These are phyloP conservation scores for Nitzschia putrida DNA, from an alignment of 108 stramenopile genomes.

Conservation along the genomic window DNA sequence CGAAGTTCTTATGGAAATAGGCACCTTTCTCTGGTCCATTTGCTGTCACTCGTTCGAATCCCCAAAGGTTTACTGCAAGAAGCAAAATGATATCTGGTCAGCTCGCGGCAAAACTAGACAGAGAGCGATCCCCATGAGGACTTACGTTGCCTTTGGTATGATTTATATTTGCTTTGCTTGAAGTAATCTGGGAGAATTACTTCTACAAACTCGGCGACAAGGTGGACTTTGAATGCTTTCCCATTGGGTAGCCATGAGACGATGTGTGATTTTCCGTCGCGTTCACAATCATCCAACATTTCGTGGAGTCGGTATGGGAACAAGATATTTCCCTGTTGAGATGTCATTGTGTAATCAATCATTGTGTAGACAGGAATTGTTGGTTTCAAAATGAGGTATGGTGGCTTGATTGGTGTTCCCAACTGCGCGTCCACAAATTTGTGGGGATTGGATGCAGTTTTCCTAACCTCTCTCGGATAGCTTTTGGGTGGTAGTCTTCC, in stretches of 20 bases:
- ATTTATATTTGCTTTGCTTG: slow-evolving; percentile 43
- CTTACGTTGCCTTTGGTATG: slow-evolving; percentile 37
- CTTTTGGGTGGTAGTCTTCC: too few relatives aligned
- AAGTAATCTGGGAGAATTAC: slow-evolving; percentile 31
- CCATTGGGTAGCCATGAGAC: slow-evolving; percentile 38
- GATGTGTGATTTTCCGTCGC: slow-evolving; percentile 5
- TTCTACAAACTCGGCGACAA: slow-evolving; percentile 14
- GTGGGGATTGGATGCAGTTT: too few relatives aligned
- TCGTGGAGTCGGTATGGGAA: slow-evolving; percentile 33
- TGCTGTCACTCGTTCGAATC: slow-evolving; percentile 41
- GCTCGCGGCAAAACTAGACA: not conserved
- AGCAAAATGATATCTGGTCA: too few relatives aligned
- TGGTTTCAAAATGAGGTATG: too few relatives aligned
- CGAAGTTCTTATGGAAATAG: slow-evolving; percentile 59
- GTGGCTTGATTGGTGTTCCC: too few relatives aligned
- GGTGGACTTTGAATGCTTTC: slow-evolving; percentile 34
- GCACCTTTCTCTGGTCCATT: slow-evolving; percentile 55
- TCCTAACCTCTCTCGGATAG: too few relatives aligned
- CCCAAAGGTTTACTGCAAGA: slow-evolving; percentile 48
- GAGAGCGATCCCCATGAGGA: slow-evolving; percentile 44
- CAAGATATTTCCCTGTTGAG: slow-evolving; percentile 16
- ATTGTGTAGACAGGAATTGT: not conserved
- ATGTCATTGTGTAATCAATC: slow-evolving; percentile 2
- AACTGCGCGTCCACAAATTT: too few relatives aligned
- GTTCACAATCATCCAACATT: slow-evolving; percentile 11